Evolutionary conservation across 345 rosid species (phyloP).

Genomic region (Diplotaxis tenuifolia): DNA sequence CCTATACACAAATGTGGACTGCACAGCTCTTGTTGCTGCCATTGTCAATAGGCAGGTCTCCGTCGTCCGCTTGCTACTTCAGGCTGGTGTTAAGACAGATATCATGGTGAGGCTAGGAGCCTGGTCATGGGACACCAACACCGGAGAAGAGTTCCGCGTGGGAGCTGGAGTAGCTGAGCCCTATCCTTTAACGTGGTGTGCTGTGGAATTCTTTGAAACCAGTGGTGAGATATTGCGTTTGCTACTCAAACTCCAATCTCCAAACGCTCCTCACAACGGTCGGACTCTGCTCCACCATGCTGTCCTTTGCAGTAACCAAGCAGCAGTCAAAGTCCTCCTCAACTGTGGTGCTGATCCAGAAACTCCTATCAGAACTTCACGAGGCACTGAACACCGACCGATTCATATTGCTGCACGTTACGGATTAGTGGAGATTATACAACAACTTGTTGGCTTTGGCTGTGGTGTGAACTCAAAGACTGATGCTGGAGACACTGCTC

Average conservation of each 20-base stretch:
- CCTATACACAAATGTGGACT: conserved; percentile 81
- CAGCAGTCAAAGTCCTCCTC: conserved; percentile 67
- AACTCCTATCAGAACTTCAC: conserved; percentile 48
- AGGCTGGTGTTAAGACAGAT: conserved; percentile 72
- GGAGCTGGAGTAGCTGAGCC: conserved; percentile 99
- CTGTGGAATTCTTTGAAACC: conserved; percentile 86
- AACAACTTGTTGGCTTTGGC: conserved; percentile 57
- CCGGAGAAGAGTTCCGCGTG: conserved; percentile 90
- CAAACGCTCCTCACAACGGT: conserved; percentile 54
- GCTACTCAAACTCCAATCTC: conserved; percentile 55
- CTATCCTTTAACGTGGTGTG: conserved; percentile 83
- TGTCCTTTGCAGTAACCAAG: conserved; percentile 73
- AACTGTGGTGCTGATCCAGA: conserved; percentile 62
- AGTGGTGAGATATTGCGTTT: conserved; percentile 69
- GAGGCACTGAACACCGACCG: conserved; percentile 57
- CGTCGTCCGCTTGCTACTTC: conserved; percentile 60
- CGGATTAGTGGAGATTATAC: conserved; percentile 52
- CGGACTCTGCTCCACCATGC: conserved; percentile 96
- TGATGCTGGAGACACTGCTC: conserved; percentile 72
- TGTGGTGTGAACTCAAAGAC: conserved; percentile 73
- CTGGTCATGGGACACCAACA: conserved; percentile 90
- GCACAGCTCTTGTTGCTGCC: conserved; percentile 87
- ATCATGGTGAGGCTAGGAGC: conserved; percentile 76
- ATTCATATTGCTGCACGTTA: conserved; percentile 80
- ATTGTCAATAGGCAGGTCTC: conserved; percentile 81